Percentiles rank a stretch among this genome's conserved stretches.
phyloP scores from a whole-genome alignment of 139 green algal genomes.

The Edaphochlamys debaryana region DNA sequence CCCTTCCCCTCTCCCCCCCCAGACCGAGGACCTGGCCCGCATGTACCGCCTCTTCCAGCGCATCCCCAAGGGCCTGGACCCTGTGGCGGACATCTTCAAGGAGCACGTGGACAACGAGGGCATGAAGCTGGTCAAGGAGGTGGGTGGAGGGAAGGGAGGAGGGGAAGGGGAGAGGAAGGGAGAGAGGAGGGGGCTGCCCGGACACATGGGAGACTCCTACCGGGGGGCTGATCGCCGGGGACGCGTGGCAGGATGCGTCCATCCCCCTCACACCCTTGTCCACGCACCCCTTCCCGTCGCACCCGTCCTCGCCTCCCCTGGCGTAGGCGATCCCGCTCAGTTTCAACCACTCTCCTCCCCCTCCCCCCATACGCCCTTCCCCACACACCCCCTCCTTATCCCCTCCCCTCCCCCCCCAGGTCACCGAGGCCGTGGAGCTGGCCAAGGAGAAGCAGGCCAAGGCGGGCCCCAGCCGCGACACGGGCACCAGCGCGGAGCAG shows the following conservation, averaged over 20 bases:
- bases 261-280: too few relatives aligned
- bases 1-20: conserved; percentile 5
- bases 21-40: conserved; percentile 91
- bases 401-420: too few relatives aligned
- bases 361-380: too few relatives aligned
- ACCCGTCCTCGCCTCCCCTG: too few relatives aligned
- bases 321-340: too few relatives aligned
- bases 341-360: too few relatives aligned
- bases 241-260: too few relatives aligned
- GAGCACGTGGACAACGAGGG: conserved; percentile 95
- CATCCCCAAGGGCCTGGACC: conserved; percentile 92
- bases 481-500: conserved; percentile 77
- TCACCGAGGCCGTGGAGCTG: conserved; percentile 72
- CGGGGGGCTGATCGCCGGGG: too few relatives aligned
- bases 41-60: conserved; percentile 98
- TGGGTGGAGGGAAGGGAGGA: not conserved
- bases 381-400: too few relatives aligned
- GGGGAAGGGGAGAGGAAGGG: not conserved
- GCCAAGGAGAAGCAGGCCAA: conserved; percentile 76
- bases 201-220: too few relatives aligned
- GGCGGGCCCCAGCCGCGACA: conserved; percentile 63
- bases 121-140: conserved; percentile 85
- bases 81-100: conserved; percentile 93
- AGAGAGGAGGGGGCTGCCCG: too few relatives aligned
- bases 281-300: too few relatives aligned